Conservation (phyloP, 257 asterid species). For the Solanum tacnaense region DNA sequence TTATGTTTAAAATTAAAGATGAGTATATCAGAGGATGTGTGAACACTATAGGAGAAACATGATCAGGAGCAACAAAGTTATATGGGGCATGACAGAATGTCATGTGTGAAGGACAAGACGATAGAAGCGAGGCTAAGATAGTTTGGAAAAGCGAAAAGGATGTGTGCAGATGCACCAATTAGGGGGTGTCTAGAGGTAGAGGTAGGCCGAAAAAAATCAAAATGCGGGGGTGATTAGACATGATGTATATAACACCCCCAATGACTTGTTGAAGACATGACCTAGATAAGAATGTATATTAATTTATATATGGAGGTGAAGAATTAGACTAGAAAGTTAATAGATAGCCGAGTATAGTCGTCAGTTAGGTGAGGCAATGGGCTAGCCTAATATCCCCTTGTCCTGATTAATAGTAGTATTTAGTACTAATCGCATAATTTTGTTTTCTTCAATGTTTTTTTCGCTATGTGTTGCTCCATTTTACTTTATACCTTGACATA, state of each 20-base stretch:
- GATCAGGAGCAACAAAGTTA: background rate
- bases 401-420: background rate
- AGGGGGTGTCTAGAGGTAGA: background rate
- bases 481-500: background rate
- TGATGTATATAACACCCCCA: background rate
- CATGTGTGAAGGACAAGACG: background rate
- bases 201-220: background rate
- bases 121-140: background rate
- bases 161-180: background rate
- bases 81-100: background rate
- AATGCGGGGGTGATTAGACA: background rate
- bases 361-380: background rate
- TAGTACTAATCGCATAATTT: background rate
- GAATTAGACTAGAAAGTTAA: background rate
- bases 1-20: background rate
- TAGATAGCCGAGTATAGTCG: background rate
- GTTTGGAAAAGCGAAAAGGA: background rate
- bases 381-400: background rate
- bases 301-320: background rate
- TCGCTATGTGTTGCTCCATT: background rate
- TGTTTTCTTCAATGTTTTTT: background rate
- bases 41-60: background rate
- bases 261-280: background rate
- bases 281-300: background rate
- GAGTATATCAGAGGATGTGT: background rate